These are phyloP conservation scores for Pouteria campechiana DNA, from an alignment of 179 eudicot genomes.

Conservation along the genomic window DNA sequence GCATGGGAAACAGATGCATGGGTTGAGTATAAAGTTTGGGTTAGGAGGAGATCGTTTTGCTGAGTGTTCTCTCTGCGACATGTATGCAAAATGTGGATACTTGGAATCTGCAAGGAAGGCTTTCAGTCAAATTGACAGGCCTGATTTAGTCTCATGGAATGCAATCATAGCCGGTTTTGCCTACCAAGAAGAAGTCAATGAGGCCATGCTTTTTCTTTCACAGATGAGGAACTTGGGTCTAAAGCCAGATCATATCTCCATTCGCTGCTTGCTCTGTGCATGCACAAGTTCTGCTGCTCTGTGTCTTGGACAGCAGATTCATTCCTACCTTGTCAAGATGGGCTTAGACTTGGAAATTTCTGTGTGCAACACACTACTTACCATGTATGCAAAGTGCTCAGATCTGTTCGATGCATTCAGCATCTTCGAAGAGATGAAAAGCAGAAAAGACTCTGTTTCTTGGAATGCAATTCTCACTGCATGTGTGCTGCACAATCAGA, in stretches of 20 bases:
- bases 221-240: constrained; percentile 17
- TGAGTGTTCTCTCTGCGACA: constrained; percentile 24
- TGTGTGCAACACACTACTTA: constrained; percentile 24
- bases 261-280: constrained; percentile 24
- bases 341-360: constrained; percentile 16
- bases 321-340: constrained; percentile 20
- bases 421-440: constrained; percentile 17
- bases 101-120: constrained; percentile 13
- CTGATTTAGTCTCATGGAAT: constrained; percentile 36
- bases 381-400: constrained; percentile 28
- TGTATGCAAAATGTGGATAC: constrained; percentile 32
- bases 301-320: constrained; percentile 23
- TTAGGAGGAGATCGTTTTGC: constrained; percentile 11
- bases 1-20: constrained; percentile 30
- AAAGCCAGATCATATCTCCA: constrained; percentile 24
- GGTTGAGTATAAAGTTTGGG: constrained; percentile 24
- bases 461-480: constrained; percentile 30
- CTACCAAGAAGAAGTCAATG: constrained; percentile 12
- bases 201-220: constrained; percentile 15
- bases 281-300: constrained; percentile 12
- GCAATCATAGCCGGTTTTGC: constrained; percentile 24
- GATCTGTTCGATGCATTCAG: constrained; percentile 10
- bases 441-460: constrained; percentile 20
- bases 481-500: constrained; percentile 15
- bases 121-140: constrained; percentile 20